These are phyloP conservation scores for Diospyros kaki DNA, from an alignment of 148 eudicot genomes.

Conservation along the genomic window DNA sequence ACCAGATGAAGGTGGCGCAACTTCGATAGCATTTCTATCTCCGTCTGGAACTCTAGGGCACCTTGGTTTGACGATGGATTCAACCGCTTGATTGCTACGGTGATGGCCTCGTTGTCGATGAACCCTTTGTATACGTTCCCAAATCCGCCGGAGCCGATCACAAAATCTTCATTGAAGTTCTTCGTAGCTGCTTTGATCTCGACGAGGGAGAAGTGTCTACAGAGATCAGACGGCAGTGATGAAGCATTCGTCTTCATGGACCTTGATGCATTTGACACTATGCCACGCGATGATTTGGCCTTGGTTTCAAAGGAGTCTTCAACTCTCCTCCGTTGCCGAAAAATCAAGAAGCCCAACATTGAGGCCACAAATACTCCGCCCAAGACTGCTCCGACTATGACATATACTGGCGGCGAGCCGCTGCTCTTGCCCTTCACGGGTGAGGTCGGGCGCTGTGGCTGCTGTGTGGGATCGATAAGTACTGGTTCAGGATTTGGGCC, in stretches of 20 bases:
- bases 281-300: no score
- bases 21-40: slow-evolving; percentile 31
- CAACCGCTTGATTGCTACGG: slow-evolving; percentile 33
- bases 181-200: slow-evolving; percentile 22
- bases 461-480: neutral
- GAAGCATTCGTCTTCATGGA: neutral
- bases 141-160: slow-evolving; percentile 32
- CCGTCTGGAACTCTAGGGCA: slow-evolving; percentile 26
- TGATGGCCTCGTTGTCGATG: slow-evolving; percentile 13
- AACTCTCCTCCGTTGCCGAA: slow-evolving; percentile 2
- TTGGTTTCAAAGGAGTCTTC: no score
- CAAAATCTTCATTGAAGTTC: slow-evolving; percentile 17
- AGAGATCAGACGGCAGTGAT: slow-evolving; percentile 15
- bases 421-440: no score
- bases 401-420: neutral
- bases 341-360: slow-evolving; percentile 13
- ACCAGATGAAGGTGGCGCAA: slow-evolving; percentile 32
- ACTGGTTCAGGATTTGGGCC: slow-evolving; percentile 6
- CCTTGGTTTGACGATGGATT: slow-evolving; percentile 29
- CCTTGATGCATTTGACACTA: no score
- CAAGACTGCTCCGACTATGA: slow-evolving; percentile 2
- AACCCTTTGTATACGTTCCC: slow-evolving; percentile 34
- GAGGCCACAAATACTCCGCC: neutral
- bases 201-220: slow-evolving; percentile 18
- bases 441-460: neutral